phyloP scores from a whole-genome alignment of 1,284 basidiomycete species.

The Cryptococcus wingfieldii region DNA sequence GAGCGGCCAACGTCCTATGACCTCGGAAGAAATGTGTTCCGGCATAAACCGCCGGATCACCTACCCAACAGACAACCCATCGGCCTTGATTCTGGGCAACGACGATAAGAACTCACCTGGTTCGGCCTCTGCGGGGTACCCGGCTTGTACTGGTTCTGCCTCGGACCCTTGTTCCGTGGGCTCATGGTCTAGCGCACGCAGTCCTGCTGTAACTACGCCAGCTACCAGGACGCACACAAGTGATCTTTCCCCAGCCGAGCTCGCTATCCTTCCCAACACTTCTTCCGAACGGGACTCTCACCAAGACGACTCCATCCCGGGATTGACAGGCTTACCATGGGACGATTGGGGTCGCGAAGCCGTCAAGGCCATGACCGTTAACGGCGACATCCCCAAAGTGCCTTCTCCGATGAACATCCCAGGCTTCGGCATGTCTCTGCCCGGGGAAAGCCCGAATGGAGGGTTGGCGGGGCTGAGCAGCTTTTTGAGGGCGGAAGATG shows the following conservation, averaged over 20 bases:
- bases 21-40: background rate
- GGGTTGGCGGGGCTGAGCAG: too few relatives aligned
- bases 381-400: background rate
- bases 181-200: background rate
- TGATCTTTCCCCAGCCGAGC: background rate
- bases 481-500: too few relatives aligned
- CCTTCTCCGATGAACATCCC: background rate
- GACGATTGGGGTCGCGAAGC: background rate
- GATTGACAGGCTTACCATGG: background rate
- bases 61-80: background rate
- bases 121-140: too few relatives aligned
- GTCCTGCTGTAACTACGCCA: background rate
- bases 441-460: too few relatives aligned
- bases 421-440: background rate
- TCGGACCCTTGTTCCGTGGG: background rate
- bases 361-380: background rate
- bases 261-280: too few relatives aligned
- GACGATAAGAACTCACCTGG: too few relatives aligned
- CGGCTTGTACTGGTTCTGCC: background rate
- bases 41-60: background rate
- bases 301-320: background rate
- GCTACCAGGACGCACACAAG: background rate
- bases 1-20: background rate
- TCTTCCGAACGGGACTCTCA: background rate
- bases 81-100: too few relatives aligned